These are phyloP conservation scores for Daldinia sp. DNA, from an alignment of 2,329 filamentous ascomycete genomes.

Conservation along the genomic window DNA sequence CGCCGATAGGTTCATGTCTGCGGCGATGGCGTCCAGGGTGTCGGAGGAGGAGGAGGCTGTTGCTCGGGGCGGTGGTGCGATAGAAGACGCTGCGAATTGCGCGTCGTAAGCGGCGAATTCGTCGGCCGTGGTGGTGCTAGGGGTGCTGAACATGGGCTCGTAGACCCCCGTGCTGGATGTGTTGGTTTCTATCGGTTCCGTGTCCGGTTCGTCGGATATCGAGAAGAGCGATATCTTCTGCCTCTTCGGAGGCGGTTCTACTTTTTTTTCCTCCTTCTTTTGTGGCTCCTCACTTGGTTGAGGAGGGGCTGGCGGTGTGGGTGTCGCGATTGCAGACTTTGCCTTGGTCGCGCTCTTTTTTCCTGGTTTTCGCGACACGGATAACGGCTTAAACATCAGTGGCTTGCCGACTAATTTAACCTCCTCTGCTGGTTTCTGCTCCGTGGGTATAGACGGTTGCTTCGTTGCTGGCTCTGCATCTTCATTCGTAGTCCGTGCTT, in stretches of 20 bases:
- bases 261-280: constrained; percentile 24
- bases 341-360: constrained; percentile 71
- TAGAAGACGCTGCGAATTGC: constrained; percentile 50
- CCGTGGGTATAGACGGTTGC: constrained; percentile 64
- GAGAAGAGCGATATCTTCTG: constrained; percentile 79
- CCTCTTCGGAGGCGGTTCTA: constrained; percentile 55
- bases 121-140: constrained; percentile 45
- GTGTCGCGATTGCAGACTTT: constrained; percentile 25
- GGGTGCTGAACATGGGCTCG: constrained; percentile 63
- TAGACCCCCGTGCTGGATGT: constrained; percentile 55
- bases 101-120: constrained; percentile 54
- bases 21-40: constrained; percentile 77
- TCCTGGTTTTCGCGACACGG: constrained; percentile 79
- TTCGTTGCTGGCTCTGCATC: constrained; percentile 54
- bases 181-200: constrained; percentile 42
- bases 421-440: constrained; percentile 70
- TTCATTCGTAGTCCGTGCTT: constrained; percentile 42
- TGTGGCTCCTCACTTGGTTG: constrained; percentile 25
- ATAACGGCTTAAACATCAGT: constrained; percentile 89
- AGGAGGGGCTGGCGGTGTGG: constrained; percentile 39
- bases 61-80: constrained; percentile 43
- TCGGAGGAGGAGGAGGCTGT: constrained; percentile 48
- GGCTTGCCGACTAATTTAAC: constrained; percentile 81
- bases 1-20: constrained; percentile 82
- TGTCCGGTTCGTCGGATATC: constrained; percentile 60